Percentiles rank a stretch among this genome's conserved stretches.
Conservation (phyloP, 768 basidiomycete species). For the Auriscalpium orientale region DNA sequence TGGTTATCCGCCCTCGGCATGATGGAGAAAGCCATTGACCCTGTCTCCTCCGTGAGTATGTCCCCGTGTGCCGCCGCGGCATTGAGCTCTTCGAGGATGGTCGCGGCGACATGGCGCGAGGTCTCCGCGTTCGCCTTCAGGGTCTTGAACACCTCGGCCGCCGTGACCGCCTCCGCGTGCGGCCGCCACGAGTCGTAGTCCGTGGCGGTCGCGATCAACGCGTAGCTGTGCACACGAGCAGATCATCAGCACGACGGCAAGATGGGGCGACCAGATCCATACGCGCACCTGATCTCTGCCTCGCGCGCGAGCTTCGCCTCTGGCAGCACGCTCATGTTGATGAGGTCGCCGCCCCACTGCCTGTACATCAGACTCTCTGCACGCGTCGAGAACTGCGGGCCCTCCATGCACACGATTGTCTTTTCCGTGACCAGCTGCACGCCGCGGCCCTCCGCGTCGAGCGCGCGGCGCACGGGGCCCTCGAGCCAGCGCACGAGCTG, state of each 20-base stretch:
- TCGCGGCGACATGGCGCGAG: slow-evolving; percentile 66
- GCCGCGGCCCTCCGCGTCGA: slow-evolving; percentile 49
- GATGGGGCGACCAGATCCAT: not conserved
- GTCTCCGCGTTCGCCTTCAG: slow-evolving; percentile 83
- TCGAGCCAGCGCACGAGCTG: slow-evolving; percentile 61
- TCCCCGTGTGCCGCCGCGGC: slow-evolving; percentile 43
- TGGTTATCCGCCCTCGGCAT: slow-evolving; percentile 60
- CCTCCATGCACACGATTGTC: slow-evolving; percentile 94
- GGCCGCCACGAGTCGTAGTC: slow-evolving; percentile 96
- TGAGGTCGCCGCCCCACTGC: slow-evolving; percentile 85
- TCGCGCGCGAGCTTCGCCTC: slow-evolving; percentile 97
- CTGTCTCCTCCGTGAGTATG: slow-evolving; percentile 61
- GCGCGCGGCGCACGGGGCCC: slow-evolving; percentile 50
- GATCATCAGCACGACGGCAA: not conserved
- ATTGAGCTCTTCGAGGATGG: slow-evolving; percentile 66
- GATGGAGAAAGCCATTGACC: slow-evolving; percentile 80
- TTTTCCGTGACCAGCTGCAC: slow-evolving; percentile 73
- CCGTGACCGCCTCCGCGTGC: slow-evolving; percentile 74
- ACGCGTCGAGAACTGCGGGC: slow-evolving; percentile 95
- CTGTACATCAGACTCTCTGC: slow-evolving; percentile 95
- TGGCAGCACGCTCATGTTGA: slow-evolving; percentile 96
- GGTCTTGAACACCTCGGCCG: slow-evolving; percentile 86
- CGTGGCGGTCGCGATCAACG: slow-evolving; percentile 82
- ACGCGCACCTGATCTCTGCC: slow-evolving; percentile 78
- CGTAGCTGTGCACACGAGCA: slow-evolving; percentile 52